phyloP scores from a whole-genome alignment of 371 early-diverging fungal genomes.

The Apophysomyces elegans region DNA sequence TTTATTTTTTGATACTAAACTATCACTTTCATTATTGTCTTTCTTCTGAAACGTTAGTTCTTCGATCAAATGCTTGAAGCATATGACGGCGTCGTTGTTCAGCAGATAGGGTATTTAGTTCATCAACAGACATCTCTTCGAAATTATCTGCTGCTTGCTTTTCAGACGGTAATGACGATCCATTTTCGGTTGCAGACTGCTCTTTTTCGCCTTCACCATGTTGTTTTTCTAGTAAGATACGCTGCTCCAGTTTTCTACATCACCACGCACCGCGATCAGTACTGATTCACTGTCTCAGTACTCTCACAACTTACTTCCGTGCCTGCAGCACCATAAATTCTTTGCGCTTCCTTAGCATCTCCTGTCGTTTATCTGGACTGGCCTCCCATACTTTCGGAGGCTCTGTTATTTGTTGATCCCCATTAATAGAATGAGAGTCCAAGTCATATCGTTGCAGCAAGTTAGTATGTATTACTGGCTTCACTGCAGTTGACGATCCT shows the following conservation, averaged over 20 bases:
- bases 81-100: constrained; percentile 51
- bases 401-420: constrained; percentile 46
- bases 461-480: constrained; percentile 41
- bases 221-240: constrained; percentile 33
- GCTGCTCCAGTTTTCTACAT: constrained; percentile 34
- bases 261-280: not conserved
- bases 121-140: constrained; percentile 53
- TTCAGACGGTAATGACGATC: not conserved
- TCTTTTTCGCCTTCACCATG: constrained; percentile 16
- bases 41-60: not conserved
- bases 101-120: constrained; percentile 44
- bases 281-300: not conserved
- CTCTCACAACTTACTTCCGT: constrained; percentile 59
- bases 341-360: constrained; percentile 78
- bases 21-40: not conserved
- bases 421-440: constrained; percentile 37
- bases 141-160: constrained; percentile 14
- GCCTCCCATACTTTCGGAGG: constrained; percentile 83
- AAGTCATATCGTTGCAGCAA: constrained; percentile 60
- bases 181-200: not conserved
- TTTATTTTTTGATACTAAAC: too few relatives aligned
- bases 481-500: constrained; percentile 42
- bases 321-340: constrained; percentile 90
- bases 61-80: constrained; percentile 38
- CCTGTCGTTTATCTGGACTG: constrained; percentile 75